A percentile compares a stretch with the other conserved stretches of the same genome.
phyloP scores from a whole-genome alignment of 768 basidiomycete genomes.

The Tremella mesenterica region DNA sequence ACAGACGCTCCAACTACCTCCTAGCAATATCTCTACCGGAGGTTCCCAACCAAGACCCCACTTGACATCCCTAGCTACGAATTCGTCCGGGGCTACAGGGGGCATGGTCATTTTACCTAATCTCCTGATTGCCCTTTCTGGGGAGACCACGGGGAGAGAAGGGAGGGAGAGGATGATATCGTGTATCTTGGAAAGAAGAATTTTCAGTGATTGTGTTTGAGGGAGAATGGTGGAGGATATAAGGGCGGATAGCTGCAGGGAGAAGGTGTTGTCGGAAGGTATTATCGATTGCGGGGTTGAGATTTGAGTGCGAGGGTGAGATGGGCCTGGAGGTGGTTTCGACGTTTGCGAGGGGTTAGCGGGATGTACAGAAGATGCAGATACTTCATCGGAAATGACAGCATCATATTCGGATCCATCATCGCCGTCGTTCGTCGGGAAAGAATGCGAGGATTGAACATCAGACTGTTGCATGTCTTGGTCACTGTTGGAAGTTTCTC shows the following conservation, averaged over 20 bases:
- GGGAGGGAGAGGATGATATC: slow-evolving; percentile 57
- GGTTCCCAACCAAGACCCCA: slow-evolving; percentile 79
- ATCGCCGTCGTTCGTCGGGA: too few relatives aligned
- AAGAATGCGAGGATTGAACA: too few relatives aligned
- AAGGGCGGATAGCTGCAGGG: slow-evolving; percentile 60
- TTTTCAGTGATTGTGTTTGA: slow-evolving; percentile 28
- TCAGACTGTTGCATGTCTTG: too few relatives aligned
- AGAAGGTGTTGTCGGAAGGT: slow-evolving; percentile 57
- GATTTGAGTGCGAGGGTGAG: neutral
- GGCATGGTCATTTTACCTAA: slow-evolving; percentile 51
- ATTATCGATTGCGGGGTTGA: neutral
- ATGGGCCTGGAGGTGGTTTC: slow-evolving; percentile 47
- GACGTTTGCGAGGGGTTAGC: slow-evolving; percentile 17
- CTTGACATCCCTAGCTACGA: slow-evolving; percentile 49
- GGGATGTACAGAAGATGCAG: slow-evolving; percentile 28
- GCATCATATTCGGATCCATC: too few relatives aligned
- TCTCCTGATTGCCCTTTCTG: slow-evolving; percentile 52
- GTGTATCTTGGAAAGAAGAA: slow-evolving; percentile 69
- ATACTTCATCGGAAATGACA: too few relatives aligned
- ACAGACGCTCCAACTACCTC: slow-evolving; percentile 80
- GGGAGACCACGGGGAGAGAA: slow-evolving; percentile 55
- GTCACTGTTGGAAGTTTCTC: too few relatives aligned
- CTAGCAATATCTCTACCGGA: slow-evolving; percentile 66
- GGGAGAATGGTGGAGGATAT: slow-evolving; percentile 34
- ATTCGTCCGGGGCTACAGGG: slow-evolving; percentile 52